Conservation (phyloP, 768 basidiomycete species). For the Boletales sp. region DNA sequence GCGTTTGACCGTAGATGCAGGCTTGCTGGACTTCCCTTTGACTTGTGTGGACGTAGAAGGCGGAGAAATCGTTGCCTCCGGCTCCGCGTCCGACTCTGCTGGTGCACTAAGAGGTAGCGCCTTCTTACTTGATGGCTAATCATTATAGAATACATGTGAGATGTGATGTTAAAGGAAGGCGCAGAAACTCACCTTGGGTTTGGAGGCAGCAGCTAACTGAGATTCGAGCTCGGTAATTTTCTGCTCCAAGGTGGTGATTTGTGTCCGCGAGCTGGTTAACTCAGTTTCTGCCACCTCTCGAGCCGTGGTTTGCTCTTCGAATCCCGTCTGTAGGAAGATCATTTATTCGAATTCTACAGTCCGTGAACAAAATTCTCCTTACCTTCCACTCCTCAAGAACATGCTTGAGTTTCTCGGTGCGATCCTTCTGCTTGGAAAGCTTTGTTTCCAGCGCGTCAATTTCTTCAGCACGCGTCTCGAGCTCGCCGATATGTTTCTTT, state of each 20-base stretch:
- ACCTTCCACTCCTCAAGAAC: constrained; percentile 47
- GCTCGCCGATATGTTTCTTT: constrained; percentile 31
- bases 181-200: constrained; percentile 20
- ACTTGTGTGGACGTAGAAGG: constrained; percentile 17
- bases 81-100: constrained; percentile 16
- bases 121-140: constrained; percentile 14
- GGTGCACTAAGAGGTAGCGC: constrained; percentile 1
- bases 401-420: constrained; percentile 41
- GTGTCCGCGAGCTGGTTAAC: constrained; percentile 31
- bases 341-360: not conserved
- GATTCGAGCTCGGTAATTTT: constrained; percentile 43
- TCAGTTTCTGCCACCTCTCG: constrained; percentile 33
- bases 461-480: constrained; percentile 23
- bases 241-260: constrained; percentile 30
- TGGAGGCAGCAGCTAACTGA: constrained; percentile 38
- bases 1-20: constrained; percentile 13
- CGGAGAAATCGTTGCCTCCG: constrained; percentile 11
- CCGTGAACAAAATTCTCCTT: not conserved
- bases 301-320: constrained; percentile 35
- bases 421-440: constrained; percentile 42
- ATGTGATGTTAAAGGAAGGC: constrained; percentile 15
- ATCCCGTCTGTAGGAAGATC: constrained; percentile 33
- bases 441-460: constrained; percentile 32
- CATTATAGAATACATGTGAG: not conserved
- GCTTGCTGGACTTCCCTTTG: constrained; percentile 17